Base-by-base conservation (phyloP, 352 stramenopile genomes). In the Globisporangium splendens region DNA sequence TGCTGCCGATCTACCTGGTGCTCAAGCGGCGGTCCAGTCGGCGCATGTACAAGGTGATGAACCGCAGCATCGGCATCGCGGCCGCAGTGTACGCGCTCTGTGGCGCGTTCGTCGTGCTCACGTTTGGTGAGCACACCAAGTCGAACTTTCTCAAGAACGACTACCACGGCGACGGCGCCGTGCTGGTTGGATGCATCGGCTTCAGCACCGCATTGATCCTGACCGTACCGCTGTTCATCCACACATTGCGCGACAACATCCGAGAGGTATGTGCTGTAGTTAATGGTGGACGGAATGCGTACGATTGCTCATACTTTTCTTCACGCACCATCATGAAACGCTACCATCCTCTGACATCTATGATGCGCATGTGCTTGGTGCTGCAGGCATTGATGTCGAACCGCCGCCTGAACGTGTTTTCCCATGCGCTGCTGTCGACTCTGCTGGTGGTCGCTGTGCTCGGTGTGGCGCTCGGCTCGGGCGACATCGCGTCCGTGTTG, bases 91-190 rank as follows among this genome's bases (percentile, higher is more conserved):
- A 96, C 63, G 63, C 72, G n/a, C 46, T 95, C 15, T 91, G 86
- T 44, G 79, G 85, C 8, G 73, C 77, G 18, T 95, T 94, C 61
- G 87, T 91, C 28, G 84, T 95, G 57, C 70, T 96, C 54, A 96
- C 87, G 28, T 96, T 96, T 53, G 86, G 86, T 6, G 78, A 85
- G 8, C 60, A 70, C 10, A 93, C 85, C 1, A 66, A 73, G 35
- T 90, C 85, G 42, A 96, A 96, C 48, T 96, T 96, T 41, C 69
- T 96, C 52, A 84, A 88, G 60, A 96, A 96, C 58, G 76, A 96
- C 63, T 96, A 94, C 68, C 82, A 80, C 50, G 57, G 77, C 13
- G 81, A 94, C 54, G 74, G 68, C 18, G 83, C 83, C 20, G 78
- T 93, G 22, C 62, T 91, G 41, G 62, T 75, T 2, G 87, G 85